Evolutionary conservation across 345 rosid genomes (phyloP), one percentile per base, ranked within the genome.

Genomic region (Cochlearia excelsa): DNA sequence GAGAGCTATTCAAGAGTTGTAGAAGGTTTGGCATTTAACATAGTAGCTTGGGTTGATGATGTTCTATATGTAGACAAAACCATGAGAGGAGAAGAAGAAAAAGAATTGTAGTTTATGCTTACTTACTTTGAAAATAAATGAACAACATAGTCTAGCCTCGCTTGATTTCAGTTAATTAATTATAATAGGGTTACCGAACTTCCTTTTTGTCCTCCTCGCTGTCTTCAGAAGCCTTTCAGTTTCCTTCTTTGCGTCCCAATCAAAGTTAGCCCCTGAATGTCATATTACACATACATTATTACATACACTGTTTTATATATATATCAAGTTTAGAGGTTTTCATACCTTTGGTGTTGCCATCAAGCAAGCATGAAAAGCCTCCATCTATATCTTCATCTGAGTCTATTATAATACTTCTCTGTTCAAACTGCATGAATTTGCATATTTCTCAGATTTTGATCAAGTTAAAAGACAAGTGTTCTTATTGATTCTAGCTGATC

Each of bases 1-100:
- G 98, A 92, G 78, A 88, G 98, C 70, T 92, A 88, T 70, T 92
- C 96, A 28, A 79, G 98, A 69, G 93, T 88, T n/a, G 51, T 92
- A 35, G 98, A 92, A 79, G 88, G 98, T n/a, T 69, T 86, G 41
- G 98, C 98, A 29, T 92, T 84, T 81, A 92, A 88, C 80, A 72
- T 81, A 34, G 90, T 88, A 9, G 82, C 98, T 54, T 81, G 98
- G 96, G 84, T 86, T 54, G 95, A 82, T 51, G 95, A 91, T 77
- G 96, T 91, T 65, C 77, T 88, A 28, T 74, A 66, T 70, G 95
- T 78, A 55, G 88, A 86, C 70, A 79, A 61, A 67, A 65, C 84
- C 6, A 59, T 71, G 60, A 75, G 74, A 70, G 63, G 58, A 29
- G 75, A 71, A 37, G 7, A 37, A 4, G 40, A 28, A 42, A 38